Conservation (phyloP, 2,329 filamentous ascomycete genomes). For the Cercospora berteroae region DNA sequence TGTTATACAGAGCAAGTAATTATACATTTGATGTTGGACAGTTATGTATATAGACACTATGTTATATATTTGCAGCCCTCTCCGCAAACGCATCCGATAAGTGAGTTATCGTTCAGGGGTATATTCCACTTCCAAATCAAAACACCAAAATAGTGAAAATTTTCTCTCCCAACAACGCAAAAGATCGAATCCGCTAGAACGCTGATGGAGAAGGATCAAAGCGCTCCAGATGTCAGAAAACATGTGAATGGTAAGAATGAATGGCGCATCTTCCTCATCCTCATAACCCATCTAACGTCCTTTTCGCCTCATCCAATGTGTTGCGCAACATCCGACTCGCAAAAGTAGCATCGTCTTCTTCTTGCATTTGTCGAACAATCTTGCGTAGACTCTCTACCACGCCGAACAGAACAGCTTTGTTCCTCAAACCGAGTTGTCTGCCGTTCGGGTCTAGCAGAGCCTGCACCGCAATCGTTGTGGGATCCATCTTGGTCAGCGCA, state of each 20-base stretch:
- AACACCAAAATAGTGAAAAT: background rate
- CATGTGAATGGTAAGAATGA: background rate
- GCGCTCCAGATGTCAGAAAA: background rate
- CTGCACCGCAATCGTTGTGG: slow-evolving; percentile 39
- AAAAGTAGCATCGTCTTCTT: slow-evolving; percentile 47
- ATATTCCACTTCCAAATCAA: background rate
- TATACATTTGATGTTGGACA: background rate
- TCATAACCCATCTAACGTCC: slow-evolving; percentile 63
- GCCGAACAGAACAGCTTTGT: slow-evolving; percentile 53
- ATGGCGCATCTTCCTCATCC: background rate
- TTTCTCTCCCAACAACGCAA: background rate
- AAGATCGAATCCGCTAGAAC: background rate
- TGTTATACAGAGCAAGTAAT: background rate
- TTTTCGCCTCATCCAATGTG: slow-evolving; percentile 71
- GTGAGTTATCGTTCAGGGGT: background rate
- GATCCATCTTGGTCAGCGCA: slow-evolving; percentile 37
- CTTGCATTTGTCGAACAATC: slow-evolving; percentile 53
- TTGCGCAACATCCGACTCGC: slow-evolving; percentile 66
- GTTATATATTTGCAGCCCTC: background rate
- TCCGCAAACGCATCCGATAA: background rate
- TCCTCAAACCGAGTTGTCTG: slow-evolving; percentile 50
- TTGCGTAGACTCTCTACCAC: slow-evolving; percentile 55
- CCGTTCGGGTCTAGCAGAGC: slow-evolving; percentile 43
- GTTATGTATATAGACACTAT: background rate
- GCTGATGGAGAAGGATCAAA: background rate